Base-by-base conservation (phyloP, 2,329 filamentous ascomycete genomes). In the Teratosphaeria nubilosa region DNA sequence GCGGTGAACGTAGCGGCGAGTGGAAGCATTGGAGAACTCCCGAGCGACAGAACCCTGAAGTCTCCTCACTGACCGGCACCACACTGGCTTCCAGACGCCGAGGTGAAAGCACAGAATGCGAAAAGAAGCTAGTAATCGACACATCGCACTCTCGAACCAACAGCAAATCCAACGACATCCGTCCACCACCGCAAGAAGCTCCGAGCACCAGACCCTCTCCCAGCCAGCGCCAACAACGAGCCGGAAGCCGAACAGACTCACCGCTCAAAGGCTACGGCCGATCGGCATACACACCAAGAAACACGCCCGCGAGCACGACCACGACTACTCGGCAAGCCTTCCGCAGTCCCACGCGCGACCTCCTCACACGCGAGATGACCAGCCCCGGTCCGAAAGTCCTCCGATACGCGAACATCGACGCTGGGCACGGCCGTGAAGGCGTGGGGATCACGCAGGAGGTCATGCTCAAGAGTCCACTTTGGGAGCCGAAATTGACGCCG, bases 401-500 rank as follows among this genome's bases (percentile, higher is more conserved):
- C 27, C 48, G 54, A 31, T 53, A 16, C 27, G 22, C 48, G 51
- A 48, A 48, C 20, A 48, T 48, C n/a, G 41, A 48, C 20, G 41
- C 20, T 11, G 41, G 41, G 9, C 16, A 20, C 41, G 41, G 41
- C 16, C 16, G 34, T 9, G 34, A 48, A 48, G 20, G 41, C 6
- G 20, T 48, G 16, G 41, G 22, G 16, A 53, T 53, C 20, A n/a
- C 48, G 24, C 37, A 57, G 55, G 16, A 56, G 27, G 54, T 54
- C 11, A 51, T 58, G 30, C 48, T 70, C 53, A 64, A 64, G 56
- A 70, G 68, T 60, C 83, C 83, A 0, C 78, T 78, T 1, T 86
- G 84, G 83, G 76, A 84, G 63, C 85, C 85, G 2, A 80, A 79
- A 63, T 66, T 89, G 65, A 89, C 86, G 52, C 86, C 86, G 2